Conservation (phyloP, 495 filamentous ascomycete species). For the Penicillium cinerascens region DNA sequence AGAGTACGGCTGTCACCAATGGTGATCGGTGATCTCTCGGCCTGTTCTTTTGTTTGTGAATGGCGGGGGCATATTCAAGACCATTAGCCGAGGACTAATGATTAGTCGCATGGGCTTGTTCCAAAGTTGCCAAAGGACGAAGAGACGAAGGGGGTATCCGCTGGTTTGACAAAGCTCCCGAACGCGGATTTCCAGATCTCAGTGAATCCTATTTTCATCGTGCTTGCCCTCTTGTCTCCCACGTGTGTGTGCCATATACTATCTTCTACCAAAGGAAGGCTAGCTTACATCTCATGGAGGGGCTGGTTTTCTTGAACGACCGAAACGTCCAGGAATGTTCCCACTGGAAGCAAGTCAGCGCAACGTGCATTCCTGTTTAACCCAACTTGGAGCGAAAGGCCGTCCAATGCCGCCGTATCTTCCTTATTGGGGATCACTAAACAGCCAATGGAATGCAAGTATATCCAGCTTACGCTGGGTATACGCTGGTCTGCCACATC, state of each 20-base stretch:
- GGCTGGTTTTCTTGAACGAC: neutral
- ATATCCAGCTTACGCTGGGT: neutral
- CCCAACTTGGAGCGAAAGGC: neutral
- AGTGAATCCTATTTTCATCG: neutral
- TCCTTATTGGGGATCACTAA: conserved; percentile 1
- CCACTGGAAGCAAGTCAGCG: neutral
- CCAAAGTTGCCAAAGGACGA: neutral
- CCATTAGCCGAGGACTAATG: no score
- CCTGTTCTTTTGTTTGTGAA: no score
- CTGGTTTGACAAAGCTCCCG: neutral
- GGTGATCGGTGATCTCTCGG: no score
- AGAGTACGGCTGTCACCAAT: no score
- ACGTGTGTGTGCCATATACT: no score
- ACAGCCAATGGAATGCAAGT: neutral
- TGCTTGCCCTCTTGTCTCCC: neutral
- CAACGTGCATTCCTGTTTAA: neutral
- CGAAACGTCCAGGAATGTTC: neutral
- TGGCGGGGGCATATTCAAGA: no score
- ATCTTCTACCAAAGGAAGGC: neutral
- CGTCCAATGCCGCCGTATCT: neutral
- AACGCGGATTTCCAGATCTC: neutral
- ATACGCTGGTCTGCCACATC: conserved; percentile 1
- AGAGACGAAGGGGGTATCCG: neutral
- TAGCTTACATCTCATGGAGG: neutral
- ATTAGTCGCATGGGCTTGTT: no score